A percentile compares a stretch with the other conserved stretches of the same genome.
phyloP scores from a whole-genome alignment of 164 flowering plant species.

The Akebia trifoliata region DNA sequence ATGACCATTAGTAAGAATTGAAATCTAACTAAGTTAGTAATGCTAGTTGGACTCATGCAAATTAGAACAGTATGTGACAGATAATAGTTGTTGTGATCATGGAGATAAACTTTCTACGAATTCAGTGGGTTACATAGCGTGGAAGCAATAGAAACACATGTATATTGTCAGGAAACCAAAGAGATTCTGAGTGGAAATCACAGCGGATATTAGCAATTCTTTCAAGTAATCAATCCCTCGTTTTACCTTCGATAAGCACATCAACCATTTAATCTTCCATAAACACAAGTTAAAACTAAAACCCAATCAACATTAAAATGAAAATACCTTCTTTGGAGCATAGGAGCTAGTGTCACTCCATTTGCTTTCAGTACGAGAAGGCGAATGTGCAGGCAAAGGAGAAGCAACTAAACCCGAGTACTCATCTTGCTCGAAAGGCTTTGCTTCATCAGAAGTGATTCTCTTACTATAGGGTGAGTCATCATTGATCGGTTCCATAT shows the following conservation, averaged over 20 bases:
- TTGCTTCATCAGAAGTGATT: constrained; percentile 29
- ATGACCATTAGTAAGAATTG: no score
- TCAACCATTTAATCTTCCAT: not conserved
- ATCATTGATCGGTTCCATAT: constrained; percentile 35
- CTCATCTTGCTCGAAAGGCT: constrained; percentile 34
- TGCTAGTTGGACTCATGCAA: not conserved
- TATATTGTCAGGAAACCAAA: not conserved
- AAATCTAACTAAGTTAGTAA: no score
- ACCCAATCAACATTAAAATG: not conserved
- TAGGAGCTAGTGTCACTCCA: constrained; percentile 76
- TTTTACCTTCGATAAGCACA: not conserved
- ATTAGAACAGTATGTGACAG: not conserved
- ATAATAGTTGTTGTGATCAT: not conserved
- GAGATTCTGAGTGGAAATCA: not conserved
- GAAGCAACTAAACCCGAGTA: constrained; percentile 23
- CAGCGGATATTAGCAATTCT: not conserved
- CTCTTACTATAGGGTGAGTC: constrained; percentile 63
- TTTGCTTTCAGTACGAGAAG: constrained; percentile 37
- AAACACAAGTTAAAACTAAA: not conserved
- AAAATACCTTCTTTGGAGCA: constrained; percentile 66
- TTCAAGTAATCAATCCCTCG: not conserved
- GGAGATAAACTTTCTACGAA: not conserved
- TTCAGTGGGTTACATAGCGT: not conserved
- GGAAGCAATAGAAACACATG: not conserved
- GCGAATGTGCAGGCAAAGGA: constrained; percentile 29